Conservation (phyloP, 176 grass and related monocot species). For the Phyllostachys edulis region DNA sequence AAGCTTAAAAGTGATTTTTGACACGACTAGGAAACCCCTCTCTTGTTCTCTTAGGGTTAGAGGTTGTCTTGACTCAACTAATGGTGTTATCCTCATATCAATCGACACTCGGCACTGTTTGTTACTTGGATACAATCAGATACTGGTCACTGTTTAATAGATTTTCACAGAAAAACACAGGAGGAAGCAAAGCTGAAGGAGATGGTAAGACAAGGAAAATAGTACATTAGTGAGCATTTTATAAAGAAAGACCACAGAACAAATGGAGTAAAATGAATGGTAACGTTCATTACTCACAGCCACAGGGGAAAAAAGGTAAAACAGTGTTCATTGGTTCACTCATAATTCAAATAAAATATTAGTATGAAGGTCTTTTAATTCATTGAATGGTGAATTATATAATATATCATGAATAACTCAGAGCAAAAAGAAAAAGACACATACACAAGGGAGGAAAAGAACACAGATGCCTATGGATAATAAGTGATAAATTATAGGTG, state of each 20-base stretch:
- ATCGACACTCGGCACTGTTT: background rate
- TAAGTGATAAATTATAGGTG: background rate
- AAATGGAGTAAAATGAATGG: background rate
- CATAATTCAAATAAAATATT: background rate
- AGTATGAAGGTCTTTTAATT: too few relatives aligned
- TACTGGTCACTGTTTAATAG: background rate
- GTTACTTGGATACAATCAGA: background rate
- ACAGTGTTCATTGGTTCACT: too few relatives aligned
- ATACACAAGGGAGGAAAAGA: background rate
- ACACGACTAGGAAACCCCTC: background rate
- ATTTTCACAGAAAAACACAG: background rate
- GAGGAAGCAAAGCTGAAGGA: background rate
- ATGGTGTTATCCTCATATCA: background rate
- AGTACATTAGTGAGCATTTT: background rate
- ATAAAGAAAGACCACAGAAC: background rate
- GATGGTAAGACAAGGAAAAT: background rate
- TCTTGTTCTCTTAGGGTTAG: background rate
- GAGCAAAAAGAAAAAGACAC: background rate
- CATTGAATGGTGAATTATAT: background rate
- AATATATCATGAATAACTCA: background rate
- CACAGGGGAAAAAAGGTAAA: background rate
- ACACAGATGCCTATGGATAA: background rate
- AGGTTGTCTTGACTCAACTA: background rate
- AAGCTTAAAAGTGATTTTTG: background rate
- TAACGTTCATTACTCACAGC: background rate